These are phyloP conservation scores for Penium margaritaceum DNA, from an alignment of 139 green algal species.

Conservation along the genomic window DNA sequence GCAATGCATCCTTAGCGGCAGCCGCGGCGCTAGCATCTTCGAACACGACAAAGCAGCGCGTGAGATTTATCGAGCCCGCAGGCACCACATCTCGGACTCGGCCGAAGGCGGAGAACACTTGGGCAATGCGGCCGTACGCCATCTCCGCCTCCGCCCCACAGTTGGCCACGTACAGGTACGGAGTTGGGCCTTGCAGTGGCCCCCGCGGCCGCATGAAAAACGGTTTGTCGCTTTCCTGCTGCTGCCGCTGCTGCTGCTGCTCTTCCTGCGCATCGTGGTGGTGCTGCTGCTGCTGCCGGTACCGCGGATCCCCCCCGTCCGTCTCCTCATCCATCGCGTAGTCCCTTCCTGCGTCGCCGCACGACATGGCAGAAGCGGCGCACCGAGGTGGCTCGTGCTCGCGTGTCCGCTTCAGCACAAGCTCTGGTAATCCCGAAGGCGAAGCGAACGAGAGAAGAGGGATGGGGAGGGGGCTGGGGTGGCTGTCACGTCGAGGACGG, in stretches of 20 bases:
- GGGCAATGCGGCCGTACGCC: not conserved
- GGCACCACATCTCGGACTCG: not conserved
- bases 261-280: not conserved
- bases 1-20: not conserved
- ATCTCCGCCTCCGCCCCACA: conserved; percentile 6
- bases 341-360: no score
- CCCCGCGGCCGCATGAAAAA: not conserved
- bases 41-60: conserved; percentile 4
- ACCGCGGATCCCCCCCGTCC: no score
- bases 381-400: no score
- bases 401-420: no score
- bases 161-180: conserved; percentile 3
- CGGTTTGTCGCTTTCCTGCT: not conserved
- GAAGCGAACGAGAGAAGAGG: no score
- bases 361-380: no score
- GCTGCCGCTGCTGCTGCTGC: not conserved
- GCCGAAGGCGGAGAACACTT: conserved; percentile 5
- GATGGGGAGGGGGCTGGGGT: no score
- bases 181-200: not conserved
- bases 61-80: not conserved
- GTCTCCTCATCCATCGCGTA: no score
- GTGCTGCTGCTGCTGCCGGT: not conserved
- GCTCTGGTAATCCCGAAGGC: no score
- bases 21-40: not conserved
- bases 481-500: no score